These are phyloP conservation scores for Pseudozyma tsukubaensis DNA, from an alignment of 1,284 basidiomycete species.

Conservation along the genomic window DNA sequence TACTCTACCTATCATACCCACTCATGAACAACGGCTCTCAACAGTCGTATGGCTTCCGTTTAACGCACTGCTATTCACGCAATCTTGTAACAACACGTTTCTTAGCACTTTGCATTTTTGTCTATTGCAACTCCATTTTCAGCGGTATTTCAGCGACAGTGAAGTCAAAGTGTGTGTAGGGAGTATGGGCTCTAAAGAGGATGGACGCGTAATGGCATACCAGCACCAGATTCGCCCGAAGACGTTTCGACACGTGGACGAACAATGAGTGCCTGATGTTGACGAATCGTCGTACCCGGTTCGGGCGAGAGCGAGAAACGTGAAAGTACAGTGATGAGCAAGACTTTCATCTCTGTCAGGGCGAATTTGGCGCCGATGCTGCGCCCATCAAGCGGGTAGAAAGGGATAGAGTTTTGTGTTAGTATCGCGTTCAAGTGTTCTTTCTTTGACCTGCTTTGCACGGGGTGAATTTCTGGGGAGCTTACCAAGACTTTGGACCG, in stretches of 20 bases:
- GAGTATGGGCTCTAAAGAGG: slow-evolving; percentile 2
- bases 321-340: slow-evolving; percentile 36
- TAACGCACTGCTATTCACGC: not conserved
- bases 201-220: slow-evolving; percentile 46
- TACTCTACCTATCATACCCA: not conserved
- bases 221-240: slow-evolving; percentile 6
- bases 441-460: too few species aligned
- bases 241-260: slow-evolving; percentile 34
- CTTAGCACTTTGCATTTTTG: not conserved
- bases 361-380: slow-evolving; percentile 52
- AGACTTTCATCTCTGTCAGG: slow-evolving; percentile 51
- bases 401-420: too few species aligned
- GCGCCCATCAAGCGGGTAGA: too few species aligned
- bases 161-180: too few species aligned
- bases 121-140: too few species aligned
- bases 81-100: not conserved
- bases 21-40: not conserved
- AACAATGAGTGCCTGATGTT: slow-evolving; percentile 49
- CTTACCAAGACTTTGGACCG: slow-evolving; percentile 46
- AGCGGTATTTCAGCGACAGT: too few species aligned
- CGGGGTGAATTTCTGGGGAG: too few species aligned
- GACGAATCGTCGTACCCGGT: slow-evolving; percentile 27
- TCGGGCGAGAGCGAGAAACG: slow-evolving; percentile 37
- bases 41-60: not conserved
- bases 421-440: too few species aligned